phyloP scores from a whole-genome alignment of 176 grass and related monocot genomes.

The Bromus sterilis region DNA sequence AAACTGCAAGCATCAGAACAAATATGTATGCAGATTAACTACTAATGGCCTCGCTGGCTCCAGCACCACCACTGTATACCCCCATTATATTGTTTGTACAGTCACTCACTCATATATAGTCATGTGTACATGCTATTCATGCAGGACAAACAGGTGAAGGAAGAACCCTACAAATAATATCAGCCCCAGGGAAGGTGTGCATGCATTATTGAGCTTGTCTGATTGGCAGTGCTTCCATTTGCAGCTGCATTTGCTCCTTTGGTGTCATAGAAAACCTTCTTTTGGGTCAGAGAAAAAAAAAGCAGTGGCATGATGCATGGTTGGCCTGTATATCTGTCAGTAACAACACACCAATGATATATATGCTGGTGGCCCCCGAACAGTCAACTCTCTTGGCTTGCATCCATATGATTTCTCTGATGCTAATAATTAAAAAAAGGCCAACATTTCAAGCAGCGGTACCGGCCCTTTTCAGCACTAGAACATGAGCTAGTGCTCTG shows the following conservation, averaged over 20 bases:
- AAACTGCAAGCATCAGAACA: not conserved
- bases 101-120: not conserved
- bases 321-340: no score
- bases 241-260: conserved; percentile 8
- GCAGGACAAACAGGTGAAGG: conserved; percentile 2
- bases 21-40: not conserved
- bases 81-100: not conserved
- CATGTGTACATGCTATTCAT: not conserved
- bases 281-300: not conserved
- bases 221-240: conserved; percentile 24
- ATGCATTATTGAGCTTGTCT: conserved; percentile 31
- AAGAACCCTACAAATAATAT: conserved; percentile 5
- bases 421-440: conserved; percentile 1
- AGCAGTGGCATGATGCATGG: not conserved
- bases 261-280: conserved; percentile 11
- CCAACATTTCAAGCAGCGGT: conserved; percentile 14
- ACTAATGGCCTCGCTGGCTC: not conserved
- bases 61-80: not conserved
- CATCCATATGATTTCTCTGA: conserved; percentile 25
- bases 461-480: conserved; percentile 16
- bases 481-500: conserved; percentile 38
- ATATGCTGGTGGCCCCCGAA: conserved; percentile 28
- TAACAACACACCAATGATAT: not conserved
- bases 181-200: not conserved
- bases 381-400: conserved; percentile 29